Evolutionary conservation across 371 early-diverging fungal genomes (phyloP), one percentile per base, ranked within the genome.

Genomic region (Blastocladiella emersonii): DNA sequence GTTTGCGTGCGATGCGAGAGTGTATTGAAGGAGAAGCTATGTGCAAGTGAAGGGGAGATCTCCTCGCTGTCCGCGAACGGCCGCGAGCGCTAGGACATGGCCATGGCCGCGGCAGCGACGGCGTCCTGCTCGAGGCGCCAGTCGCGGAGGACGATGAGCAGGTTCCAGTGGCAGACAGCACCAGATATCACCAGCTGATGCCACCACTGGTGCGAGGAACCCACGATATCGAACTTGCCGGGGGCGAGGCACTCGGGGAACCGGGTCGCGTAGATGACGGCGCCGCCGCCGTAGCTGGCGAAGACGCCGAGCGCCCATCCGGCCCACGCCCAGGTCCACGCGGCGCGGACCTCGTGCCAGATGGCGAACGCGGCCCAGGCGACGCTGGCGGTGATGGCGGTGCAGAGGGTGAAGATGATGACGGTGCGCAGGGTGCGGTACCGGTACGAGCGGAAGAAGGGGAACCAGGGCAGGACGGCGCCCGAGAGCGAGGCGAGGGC

Each of bases 151-250:
- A 0, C 23, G 2, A 19, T 4, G 19, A 61, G 41, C 21, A n/a
- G 10, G 19, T 32, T 15, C 30, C 48, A 67, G 36, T 67, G 67
- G 5, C 21, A 53, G 13, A 8, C 70, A 6, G 63, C 62, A 19
- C 66, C 68, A 21, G 21, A 3, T 7, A 68, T 21, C 4, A 74
- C 71, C 43, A 62, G 34, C 37, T 67, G 34, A 57, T 76, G 77
- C 77, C 77, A 76, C 5, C 71, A 64, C 57, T 70, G 71, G 61
- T 76, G 77, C 27, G 67, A 67, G 17, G 72, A 67, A 37, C 61
- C 57, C 23, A 69, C 32, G 12, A 63, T n/a, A 39, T 76, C 77
- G 61, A 75, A 73, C 59, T 55, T 64, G n/a, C 76, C 76, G 17
- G 71, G 72, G 34, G 27, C 0, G 23, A 7, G 55, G 64, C 72